Conservation (phyloP, 306 rosid genomes). For the Erythrophleum fordii region DNA sequence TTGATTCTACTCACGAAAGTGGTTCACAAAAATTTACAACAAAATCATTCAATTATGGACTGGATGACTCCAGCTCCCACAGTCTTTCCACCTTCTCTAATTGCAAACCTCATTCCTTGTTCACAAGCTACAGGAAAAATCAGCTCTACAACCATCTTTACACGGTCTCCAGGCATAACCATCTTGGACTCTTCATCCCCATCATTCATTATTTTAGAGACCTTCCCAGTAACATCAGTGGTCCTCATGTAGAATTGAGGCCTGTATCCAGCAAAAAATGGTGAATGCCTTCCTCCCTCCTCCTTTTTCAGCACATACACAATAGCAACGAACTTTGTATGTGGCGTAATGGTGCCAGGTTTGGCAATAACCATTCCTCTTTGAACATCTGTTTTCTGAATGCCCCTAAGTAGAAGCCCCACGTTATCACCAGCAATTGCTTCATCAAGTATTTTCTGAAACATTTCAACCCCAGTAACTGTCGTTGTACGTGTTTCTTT, state of each 20-base stretch:
- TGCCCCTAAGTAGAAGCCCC: slow-evolving; percentile 45
- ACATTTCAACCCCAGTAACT: slow-evolving; percentile 48
- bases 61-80: slow-evolving; percentile 49
- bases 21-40: neutral
- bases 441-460: slow-evolving; percentile 41
- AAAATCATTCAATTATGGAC: slow-evolving; percentile 38
- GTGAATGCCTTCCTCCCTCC: slow-evolving; percentile 48
- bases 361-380: slow-evolving; percentile 48
- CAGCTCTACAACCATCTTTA: slow-evolving; percentile 47
- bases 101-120: slow-evolving; percentile 52
- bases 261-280: slow-evolving; percentile 39
- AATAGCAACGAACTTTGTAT: slow-evolving; percentile 39
- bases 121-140: slow-evolving; percentile 44
- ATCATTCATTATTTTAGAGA: slow-evolving; percentile 34
- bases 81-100: slow-evolving; percentile 49
- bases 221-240: slow-evolving; percentile 45
- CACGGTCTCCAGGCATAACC: slow-evolving; percentile 48
- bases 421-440: slow-evolving; percentile 50
- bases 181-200: slow-evolving; percentile 46
- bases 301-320: slow-evolving; percentile 47
- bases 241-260: slow-evolving; percentile 51
- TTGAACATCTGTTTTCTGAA: slow-evolving; percentile 42
- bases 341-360: slow-evolving; percentile 38
- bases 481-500: slow-evolving; percentile 41
- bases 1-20: neutral